phyloP scores from a whole-genome alignment of 768 basidiomycete genomes.

The Boletus fagicola region DNA sequence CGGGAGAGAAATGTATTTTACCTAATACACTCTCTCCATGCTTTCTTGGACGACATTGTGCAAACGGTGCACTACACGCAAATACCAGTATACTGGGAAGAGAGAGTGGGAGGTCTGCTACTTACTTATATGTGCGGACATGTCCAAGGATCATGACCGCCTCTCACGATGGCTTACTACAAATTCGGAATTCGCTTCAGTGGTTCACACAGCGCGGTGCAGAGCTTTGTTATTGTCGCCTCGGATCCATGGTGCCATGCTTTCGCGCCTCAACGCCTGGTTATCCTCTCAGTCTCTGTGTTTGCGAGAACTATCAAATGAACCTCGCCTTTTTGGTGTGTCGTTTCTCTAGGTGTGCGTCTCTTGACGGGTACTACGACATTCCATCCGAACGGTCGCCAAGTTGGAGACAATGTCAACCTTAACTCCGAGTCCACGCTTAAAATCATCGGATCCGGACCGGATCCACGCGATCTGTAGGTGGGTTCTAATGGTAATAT shows the following conservation, averaged over 20 bases:
- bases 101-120: background rate
- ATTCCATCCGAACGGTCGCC: too few relatives aligned
- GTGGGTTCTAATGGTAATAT: background rate
- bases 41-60: constrained; percentile 28
- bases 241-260: background rate
- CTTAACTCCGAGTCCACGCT: too few relatives aligned
- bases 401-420: too few relatives aligned
- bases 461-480: too few relatives aligned
- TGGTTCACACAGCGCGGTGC: background rate
- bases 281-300: too few relatives aligned
- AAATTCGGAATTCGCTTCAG: background rate
- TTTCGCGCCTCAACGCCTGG: too few relatives aligned
- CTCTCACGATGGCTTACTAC: background rate
- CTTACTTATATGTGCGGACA: background rate
- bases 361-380: background rate
- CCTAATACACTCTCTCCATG: constrained; percentile 39
- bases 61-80: background rate
- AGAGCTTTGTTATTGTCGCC: background rate
- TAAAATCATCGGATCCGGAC: too few relatives aligned
- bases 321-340: background rate
- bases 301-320: too few relatives aligned
- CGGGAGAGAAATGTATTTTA: constrained; percentile 3
- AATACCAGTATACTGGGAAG: background rate
- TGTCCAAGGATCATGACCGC: background rate
- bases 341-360: background rate